Evolutionary conservation across 2,329 filamentous ascomycete species (phyloP), one percentile per base, ranked within the genome.

Genomic region (Colletotrichum cordylinicola): DNA sequence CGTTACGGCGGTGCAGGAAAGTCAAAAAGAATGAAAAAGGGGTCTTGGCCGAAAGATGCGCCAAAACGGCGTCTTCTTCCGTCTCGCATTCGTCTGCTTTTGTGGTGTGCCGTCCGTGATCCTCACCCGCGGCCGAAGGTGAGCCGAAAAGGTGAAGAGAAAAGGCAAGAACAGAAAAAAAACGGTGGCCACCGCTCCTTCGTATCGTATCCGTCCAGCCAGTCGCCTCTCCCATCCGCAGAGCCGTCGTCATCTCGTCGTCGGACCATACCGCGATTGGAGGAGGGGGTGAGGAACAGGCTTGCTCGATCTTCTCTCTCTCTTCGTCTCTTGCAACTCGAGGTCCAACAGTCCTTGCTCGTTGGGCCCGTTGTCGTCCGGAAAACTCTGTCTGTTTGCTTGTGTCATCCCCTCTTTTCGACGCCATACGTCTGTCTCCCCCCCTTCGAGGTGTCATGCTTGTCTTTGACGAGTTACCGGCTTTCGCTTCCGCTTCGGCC

Each of bases 231-330:
- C 1, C 1, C 27, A 29, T 2, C 39, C 21, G 39, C 27, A 33
- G 37, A 29, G 39, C 29, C 48, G 48, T 65, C 67, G 60, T 71
- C 67, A 60, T 74, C 72, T 74, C 60, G 60, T 71, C 24, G 67
- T 65, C 60, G 60, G 72, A 35, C 24, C 48, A 71, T 21, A 61
- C 66, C 33, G 24, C 60, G 60, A 39, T 39, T 55, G 56, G 43
- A 48, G 43, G 43, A 10, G 43, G 43, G 0, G 10, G 21, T n/a
- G 10, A 21, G 43, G 43, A 48, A n/a, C 43, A 21, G 39, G 71
- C 71, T 64, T 43, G 58, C 55, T 73, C 65, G 43, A 21, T 29
- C 56, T 29, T n/a, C n/a, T 27, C 27, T 64, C 39, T 60, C 24
- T 24, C 24, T 24, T 24, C 24, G 31, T 33, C 37, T 70, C 29